phyloP scores from a whole-genome alignment of 106 monocot species.

The Cymbidium sinense region DNA sequence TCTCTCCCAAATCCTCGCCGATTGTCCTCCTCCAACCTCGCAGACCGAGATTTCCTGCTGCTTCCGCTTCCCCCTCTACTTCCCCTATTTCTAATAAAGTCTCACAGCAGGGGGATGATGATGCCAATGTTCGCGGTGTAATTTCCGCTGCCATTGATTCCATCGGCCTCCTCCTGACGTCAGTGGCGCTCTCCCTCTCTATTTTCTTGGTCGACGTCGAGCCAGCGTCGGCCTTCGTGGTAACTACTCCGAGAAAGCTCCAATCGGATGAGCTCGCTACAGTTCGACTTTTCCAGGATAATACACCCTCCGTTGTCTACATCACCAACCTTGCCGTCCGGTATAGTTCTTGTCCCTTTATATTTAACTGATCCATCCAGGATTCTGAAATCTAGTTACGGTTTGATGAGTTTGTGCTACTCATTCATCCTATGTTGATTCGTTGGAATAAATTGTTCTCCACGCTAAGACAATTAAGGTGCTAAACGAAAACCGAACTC shows the following conservation, averaged over 20 bases:
- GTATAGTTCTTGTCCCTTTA: slow-evolving; percentile 16
- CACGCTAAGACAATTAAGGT: too few relatives aligned
- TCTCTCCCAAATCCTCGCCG: not conserved
- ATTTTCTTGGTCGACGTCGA: slow-evolving; percentile 40
- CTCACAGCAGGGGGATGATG: not conserved
- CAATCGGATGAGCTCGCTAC: slow-evolving; percentile 95
- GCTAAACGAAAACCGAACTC: too few relatives aligned
- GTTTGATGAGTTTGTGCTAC: not conserved
- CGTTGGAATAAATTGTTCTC: too few relatives aligned
- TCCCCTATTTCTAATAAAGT: not conserved
- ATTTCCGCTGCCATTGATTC: slow-evolving; percentile 10
- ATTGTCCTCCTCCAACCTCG: not conserved
- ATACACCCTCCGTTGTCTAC: slow-evolving; percentile 95
- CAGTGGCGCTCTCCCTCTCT: slow-evolving; percentile 51
- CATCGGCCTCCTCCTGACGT: slow-evolving; percentile 41
- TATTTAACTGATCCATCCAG: not conserved
- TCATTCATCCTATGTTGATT: too few relatives aligned
- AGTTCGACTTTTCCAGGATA: slow-evolving; percentile 83
- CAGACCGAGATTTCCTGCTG: not conserved
- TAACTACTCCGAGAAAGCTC: slow-evolving; percentile 57
- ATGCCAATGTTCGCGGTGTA: not conserved
- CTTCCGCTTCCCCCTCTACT: not conserved
- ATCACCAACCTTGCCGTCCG: slow-evolving; percentile 90
- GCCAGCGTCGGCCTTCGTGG: slow-evolving; percentile 66
- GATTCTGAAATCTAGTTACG: not conserved